These are phyloP conservation scores for Daldinia eschscholtzii DNA, from an alignment of 2,329 filamentous ascomycete species.

Conservation along the genomic window DNA sequence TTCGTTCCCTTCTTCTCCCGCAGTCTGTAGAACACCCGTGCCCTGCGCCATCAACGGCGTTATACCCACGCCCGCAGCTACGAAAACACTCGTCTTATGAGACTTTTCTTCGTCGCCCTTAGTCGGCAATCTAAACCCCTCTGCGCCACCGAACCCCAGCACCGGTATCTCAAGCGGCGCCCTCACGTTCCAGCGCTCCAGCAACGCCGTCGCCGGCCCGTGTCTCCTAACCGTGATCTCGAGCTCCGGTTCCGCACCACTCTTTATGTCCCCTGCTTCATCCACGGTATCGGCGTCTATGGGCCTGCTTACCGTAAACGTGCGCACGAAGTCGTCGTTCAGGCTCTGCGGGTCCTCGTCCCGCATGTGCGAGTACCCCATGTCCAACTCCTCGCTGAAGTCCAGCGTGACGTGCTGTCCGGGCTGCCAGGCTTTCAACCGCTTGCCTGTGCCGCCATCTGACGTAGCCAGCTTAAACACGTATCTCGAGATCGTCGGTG, in stretches of 20 bases:
- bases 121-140: conserved; percentile 56
- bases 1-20: conserved; percentile 14
- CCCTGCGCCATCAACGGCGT: conserved; percentile 83
- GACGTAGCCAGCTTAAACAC: conserved; percentile 56
- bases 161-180: conserved; percentile 73
- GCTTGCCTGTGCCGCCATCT: conserved; percentile 10
- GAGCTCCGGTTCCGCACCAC: conserved; percentile 61
- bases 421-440: conserved; percentile 65
- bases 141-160: conserved; percentile 78
- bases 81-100: conserved; percentile 64
- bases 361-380: conserved; percentile 85
- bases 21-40: conserved; percentile 59
- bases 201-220: conserved; percentile 74
- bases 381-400: conserved; percentile 75
- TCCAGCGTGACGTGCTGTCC: conserved; percentile 85
- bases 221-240: conserved; percentile 80
- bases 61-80: conserved; percentile 86
- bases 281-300: conserved; percentile 49
- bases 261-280: conserved; percentile 41
- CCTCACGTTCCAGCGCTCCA: conserved; percentile 70
- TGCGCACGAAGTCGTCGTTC: conserved; percentile 87
- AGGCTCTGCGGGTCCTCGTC: conserved; percentile 82
- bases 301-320: conserved; percentile 80
- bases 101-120: conserved; percentile 45
- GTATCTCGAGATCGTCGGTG: conserved; percentile 76